phyloP scores from a whole-genome alignment of 495 filamentous ascomycete species.

The Gamarada debralockiae region DNA sequence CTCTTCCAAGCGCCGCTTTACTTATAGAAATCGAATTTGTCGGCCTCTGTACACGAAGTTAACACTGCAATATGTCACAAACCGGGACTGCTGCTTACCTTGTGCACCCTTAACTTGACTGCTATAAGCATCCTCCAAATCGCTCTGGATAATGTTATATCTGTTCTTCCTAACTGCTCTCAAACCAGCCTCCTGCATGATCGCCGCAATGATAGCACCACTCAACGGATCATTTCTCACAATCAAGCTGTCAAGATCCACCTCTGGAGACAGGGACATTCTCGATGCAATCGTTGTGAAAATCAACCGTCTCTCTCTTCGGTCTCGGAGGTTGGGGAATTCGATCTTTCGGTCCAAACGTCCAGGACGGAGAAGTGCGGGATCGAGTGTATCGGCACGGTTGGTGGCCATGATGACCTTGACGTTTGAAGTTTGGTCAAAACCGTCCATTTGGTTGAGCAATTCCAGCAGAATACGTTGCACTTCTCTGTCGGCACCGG shows the following conservation, averaged over 20 bases:
- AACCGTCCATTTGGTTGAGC: slow-evolving; percentile 99
- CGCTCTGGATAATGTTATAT: slow-evolving; percentile 96
- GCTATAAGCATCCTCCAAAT: slow-evolving; percentile 93
- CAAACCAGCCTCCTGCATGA: slow-evolving; percentile 98
- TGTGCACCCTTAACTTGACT: slow-evolving; percentile 88
- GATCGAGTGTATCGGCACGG: slow-evolving; percentile 93
- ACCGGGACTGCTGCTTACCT: slow-evolving; percentile 63
- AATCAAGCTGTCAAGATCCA: slow-evolving; percentile 92
- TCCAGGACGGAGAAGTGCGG: slow-evolving; percentile 87
- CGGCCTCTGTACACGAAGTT: neutral
- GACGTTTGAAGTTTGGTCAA: slow-evolving; percentile 97
- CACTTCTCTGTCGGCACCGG: slow-evolving; percentile 94
- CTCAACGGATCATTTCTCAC: slow-evolving; percentile 93
- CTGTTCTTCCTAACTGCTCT: slow-evolving; percentile 95
- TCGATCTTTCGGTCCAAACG: slow-evolving; percentile 98
- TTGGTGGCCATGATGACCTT: slow-evolving; percentile 99
- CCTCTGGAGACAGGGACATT: slow-evolving; percentile 95
- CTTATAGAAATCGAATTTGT: slow-evolving; percentile 23
- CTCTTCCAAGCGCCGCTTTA: slow-evolving; percentile 1
- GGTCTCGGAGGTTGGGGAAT: slow-evolving; percentile 86
- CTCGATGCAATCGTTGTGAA: slow-evolving; percentile 93
- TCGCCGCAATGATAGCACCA: slow-evolving; percentile 94
- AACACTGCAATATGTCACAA: neutral
- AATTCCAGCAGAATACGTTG: slow-evolving; percentile 96
- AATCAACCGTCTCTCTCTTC: slow-evolving; percentile 90